Evolutionary conservation across 371 early-diverging fungal species (phyloP), one percentile per base, ranked within the genome.

Genomic region (Apophysomyces trapeziformis): DNA sequence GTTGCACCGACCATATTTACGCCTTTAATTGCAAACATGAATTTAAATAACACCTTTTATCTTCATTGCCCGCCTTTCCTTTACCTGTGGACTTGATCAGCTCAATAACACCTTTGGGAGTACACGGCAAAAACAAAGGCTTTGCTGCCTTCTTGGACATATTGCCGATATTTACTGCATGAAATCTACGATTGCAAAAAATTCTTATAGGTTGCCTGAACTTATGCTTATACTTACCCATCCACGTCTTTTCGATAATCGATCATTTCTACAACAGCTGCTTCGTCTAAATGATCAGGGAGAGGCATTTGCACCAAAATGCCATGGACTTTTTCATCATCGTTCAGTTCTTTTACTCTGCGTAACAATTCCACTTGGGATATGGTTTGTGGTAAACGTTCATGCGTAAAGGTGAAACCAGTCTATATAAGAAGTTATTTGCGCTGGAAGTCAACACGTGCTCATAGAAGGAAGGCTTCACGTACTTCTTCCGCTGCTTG

Each of bases 271-370:
- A 93, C 90, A 36, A 96, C 85, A 13, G 79, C 82, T 60, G 78
- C 76, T 68, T 94, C 93, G 69, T 89, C 87, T 61, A 96, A 80
- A 65, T 90, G 90, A 7, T 75, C 72, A n/a, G 97, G 96, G n/a
- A 97, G 79, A n/a, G 98, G 98, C 71, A 96, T 83, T 77, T 98
- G 98, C 44, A 98, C 95, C 6, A 98, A 78, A 62, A 98, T 90
- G 36, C 98, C 97, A 69, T 96, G 96, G 35, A 96, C 83, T 12
- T 68, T 36, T 2, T 86, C 85, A 72, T 95, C 92, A 56, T 85
- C 76, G 72, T 97, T 97, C 44, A 98, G 73, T 11, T 75, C 68
- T 13, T 84, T 71, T 45, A 94, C 86, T 32, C 74, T 69, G 35
- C 63, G 68, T 46, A 93, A 62, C 58, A 95, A 68, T 45, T 86